Evolutionary conservation across 1,284 basidiomycete species (phyloP), one percentile per base, ranked within the genome.

Genomic region (Trichosporon coremiiforme): DNA sequence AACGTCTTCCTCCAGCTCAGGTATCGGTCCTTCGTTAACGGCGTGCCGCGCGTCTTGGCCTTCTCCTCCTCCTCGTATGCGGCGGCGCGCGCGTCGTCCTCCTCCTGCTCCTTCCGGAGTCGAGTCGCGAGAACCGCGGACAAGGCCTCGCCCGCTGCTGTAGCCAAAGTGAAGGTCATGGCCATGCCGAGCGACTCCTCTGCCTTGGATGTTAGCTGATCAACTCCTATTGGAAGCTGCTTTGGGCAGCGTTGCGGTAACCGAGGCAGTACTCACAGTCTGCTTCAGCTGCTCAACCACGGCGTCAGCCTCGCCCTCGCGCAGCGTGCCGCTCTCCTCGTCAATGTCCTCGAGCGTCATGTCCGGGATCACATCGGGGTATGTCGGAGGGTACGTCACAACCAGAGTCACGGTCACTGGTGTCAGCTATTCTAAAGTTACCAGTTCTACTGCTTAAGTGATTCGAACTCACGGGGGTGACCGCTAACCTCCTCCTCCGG

Each of bases 131-230:
- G 87, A 35, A 95, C 83, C 17, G 81, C 79, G 2, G 90, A 88
- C 13, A 98, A 85, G 65, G 89, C 87, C 80, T 98, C 95, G 73
- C 92, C 87, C 62, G 98, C 87, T 76, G 93, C 91, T 2, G 93
- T 91, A 4, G 94, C 91, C 6, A 99, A 86, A 0, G 95, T 94
- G 80, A 98, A 99, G 12, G 94, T 95, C 95, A 98, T 98, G 1
- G 96, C 94, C 91, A 98, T 96, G 50, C 95, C 95, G 29, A 94
- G 80, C 76, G 93, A 95, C 79, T 98, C 95, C 78, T 91, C 88
- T 33, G 91, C 95, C 93, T 95, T 71, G 47, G 8, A 6, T 50
- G 15, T 15, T 15, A 45, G 41, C 41, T 45, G 15, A 45, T 5
- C 17, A 12, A 13, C 38, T 2, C 7, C 2, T 2, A 13, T 2